Conservation (phyloP, 2,329 filamentous ascomycete genomes). For the Dothistroma septosporum region DNA sequence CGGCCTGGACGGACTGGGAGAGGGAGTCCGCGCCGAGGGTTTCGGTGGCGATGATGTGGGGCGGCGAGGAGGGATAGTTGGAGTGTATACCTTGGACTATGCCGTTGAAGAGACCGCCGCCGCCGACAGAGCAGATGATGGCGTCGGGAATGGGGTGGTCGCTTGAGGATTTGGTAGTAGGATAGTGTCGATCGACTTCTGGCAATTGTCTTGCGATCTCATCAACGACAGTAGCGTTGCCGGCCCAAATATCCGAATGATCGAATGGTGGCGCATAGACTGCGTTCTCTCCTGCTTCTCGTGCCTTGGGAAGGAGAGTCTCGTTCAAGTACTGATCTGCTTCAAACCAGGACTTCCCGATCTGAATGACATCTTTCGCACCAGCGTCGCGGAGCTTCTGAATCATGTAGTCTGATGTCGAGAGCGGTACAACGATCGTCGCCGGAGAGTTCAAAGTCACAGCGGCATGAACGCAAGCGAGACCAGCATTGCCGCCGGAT, state of each 20-base stretch:
- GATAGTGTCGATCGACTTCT: slow-evolving; percentile 19
- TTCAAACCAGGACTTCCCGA: slow-evolving; percentile 64
- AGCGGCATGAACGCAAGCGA: slow-evolving; percentile 74
- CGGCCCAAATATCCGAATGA: slow-evolving; percentile 63
- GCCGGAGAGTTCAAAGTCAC: slow-evolving; percentile 59
- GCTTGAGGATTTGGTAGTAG: not conserved
- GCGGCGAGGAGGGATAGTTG: slow-evolving; percentile 30
- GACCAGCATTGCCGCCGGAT: slow-evolving; percentile 78
- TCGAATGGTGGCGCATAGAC: slow-evolving; percentile 70
- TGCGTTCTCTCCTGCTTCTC: slow-evolving; percentile 43
- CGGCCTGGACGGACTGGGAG: slow-evolving; percentile 55
- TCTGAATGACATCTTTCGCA: slow-evolving; percentile 61
- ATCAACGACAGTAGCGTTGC: slow-evolving; percentile 57
- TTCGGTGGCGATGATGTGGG: slow-evolving; percentile 66
- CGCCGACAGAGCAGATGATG: slow-evolving; percentile 74
- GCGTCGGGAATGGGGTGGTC: slow-evolving; percentile 54
- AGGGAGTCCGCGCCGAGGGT: slow-evolving; percentile 70
- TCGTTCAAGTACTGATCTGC: slow-evolving; percentile 64
- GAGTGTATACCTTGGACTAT: slow-evolving; percentile 65
- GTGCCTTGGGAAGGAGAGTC: slow-evolving; percentile 47
- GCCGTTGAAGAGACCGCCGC: slow-evolving; percentile 74
- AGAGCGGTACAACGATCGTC: slow-evolving; percentile 70
- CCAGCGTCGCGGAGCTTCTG: slow-evolving; percentile 66
- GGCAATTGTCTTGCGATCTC: slow-evolving; percentile 43
- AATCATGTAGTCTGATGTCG: slow-evolving; percentile 66